A percentile compares a stretch with the other conserved stretches of the same genome.
Evolutionary conservation across 2,329 filamentous ascomycete genomes (phyloP).

Genomic region (Huntiella moniliformis): DNA sequence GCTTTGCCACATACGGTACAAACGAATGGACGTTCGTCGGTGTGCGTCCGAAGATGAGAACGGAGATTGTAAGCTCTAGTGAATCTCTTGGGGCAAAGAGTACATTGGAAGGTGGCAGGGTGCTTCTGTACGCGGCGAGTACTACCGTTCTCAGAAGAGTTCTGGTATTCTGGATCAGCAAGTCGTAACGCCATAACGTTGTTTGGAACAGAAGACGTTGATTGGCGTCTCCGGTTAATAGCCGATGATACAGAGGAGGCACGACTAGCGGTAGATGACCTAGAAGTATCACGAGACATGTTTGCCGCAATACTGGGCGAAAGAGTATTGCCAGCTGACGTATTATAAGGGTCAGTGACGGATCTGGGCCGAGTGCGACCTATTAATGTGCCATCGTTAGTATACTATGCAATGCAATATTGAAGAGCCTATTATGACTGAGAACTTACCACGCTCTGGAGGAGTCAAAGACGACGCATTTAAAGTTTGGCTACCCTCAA

Average conservation of each 20-base stretch:
- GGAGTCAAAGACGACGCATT: conserved; percentile 57
- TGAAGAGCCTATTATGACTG: no score
- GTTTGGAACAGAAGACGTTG: conserved; percentile 42
- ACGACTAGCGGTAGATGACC: conserved; percentile 41
- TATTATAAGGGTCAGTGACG: conserved; percentile 41
- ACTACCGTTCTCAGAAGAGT: conserved; percentile 38
- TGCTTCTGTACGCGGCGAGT: conserved; percentile 89
- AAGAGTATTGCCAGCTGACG: conserved; percentile 20
- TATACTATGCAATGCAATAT: neutral
- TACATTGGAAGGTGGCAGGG: conserved; percentile 91
- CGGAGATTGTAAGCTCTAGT: conserved; percentile 92
- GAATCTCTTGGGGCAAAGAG: conserved; percentile 82
- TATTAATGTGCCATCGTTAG: conserved; percentile 14
- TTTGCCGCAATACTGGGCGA: conserved; percentile 31
- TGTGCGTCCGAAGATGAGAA: conserved; percentile 88
- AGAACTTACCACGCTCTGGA: conserved; percentile 46
- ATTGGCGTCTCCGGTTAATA: conserved; percentile 30
- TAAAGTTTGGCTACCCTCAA: conserved; percentile 36
- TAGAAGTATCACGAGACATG: conserved; percentile 28
- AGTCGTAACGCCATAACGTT: conserved; percentile 69
- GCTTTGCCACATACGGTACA: conserved; percentile 95
- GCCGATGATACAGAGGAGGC: conserved; percentile 21
- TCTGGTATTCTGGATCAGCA: conserved; percentile 71
- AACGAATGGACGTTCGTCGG: conserved; percentile 90
- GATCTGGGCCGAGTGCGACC: conserved; percentile 34